Conservation (phyloP, 768 basidiomycete genomes). For the Pluteus cervinus region DNA sequence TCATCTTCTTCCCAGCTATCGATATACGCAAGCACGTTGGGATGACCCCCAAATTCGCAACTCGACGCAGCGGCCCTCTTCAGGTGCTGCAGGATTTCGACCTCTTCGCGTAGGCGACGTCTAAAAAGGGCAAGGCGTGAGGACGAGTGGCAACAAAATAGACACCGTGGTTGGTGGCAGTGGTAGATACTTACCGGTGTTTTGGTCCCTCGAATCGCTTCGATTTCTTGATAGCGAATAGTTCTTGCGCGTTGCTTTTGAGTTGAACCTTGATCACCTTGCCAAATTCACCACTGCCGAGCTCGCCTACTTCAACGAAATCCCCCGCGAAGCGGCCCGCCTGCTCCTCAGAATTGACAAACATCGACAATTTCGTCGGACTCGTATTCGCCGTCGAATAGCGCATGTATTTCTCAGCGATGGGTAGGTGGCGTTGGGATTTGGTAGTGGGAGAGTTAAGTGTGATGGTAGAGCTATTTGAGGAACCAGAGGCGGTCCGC, state of each 20-base stretch:
- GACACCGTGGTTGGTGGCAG: constrained; percentile 5
- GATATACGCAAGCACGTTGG: constrained; percentile 82
- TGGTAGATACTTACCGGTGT: constrained; percentile 63
- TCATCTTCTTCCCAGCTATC: constrained; percentile 97
- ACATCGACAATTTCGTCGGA: constrained; percentile 18
- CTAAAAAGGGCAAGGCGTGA: constrained; percentile 31
- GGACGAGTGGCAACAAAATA: constrained; percentile 20
- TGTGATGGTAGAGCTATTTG: constrained; percentile 41
- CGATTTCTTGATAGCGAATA: constrained; percentile 92
- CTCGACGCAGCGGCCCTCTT: constrained; percentile 33
- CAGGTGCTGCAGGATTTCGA: constrained; percentile 83
- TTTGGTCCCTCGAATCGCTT: constrained; percentile 87
- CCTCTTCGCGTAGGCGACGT: constrained; percentile 88
- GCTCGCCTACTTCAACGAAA: constrained; percentile 72
- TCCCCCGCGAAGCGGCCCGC: constrained; percentile 72
- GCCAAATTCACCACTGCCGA: constrained; percentile 92
- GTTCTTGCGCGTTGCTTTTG: constrained; percentile 47
- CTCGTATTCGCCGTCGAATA: constrained; percentile 17
- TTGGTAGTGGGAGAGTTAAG: constrained; percentile 40
- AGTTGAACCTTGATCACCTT: constrained; percentile 80
- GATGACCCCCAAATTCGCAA: constrained; percentile 42
- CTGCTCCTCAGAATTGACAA: constrained; percentile 42
- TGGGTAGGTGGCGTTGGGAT: constrained; percentile 24
- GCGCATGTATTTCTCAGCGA: constrained; percentile 13
- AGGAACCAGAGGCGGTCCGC: constrained; percentile 57